phyloP scores from a whole-genome alignment of 192 early-diverging fungal genomes.

The Chytriomyces sp. region DNA sequence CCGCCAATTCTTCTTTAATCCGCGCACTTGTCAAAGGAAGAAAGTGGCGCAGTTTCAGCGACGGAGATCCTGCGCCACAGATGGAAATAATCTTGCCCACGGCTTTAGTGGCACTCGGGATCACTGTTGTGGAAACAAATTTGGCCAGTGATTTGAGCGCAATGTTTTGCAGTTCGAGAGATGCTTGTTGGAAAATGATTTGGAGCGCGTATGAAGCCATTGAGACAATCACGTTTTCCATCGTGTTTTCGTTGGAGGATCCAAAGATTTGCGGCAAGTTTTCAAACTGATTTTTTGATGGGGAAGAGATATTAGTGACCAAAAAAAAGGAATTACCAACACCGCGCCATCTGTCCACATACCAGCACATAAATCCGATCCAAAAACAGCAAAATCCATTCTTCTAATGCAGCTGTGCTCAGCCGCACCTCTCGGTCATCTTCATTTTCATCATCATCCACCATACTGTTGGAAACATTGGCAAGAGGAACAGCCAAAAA shows the following conservation, averaged over 20 bases:
- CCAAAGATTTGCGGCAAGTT: slow-evolving; percentile 74
- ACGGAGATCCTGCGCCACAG: slow-evolving; percentile 47
- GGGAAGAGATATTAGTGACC: background rate
- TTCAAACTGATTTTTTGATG: slow-evolving; percentile 58
- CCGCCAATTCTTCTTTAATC: slow-evolving; percentile 68
- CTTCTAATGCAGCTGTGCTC: slow-evolving; percentile 83
- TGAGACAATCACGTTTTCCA: background rate
- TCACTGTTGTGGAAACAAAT: slow-evolving; percentile 61
- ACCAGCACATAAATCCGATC: slow-evolving; percentile 79
- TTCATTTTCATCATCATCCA: slow-evolving; percentile 35
- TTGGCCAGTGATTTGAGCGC: slow-evolving; percentile 60
- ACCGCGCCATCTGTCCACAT: slow-evolving; percentile 35
- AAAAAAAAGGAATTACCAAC: background rate
- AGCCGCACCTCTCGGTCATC: slow-evolving; percentile 72
- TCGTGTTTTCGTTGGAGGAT: slow-evolving; percentile 14
- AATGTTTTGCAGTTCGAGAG: slow-evolving; percentile 65
- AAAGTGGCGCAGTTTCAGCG: slow-evolving; percentile 57
- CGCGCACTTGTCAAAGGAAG: slow-evolving; percentile 61
- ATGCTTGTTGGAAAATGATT: slow-evolving; percentile 69
- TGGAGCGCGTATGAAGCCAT: slow-evolving; percentile 26
- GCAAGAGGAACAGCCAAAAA: slow-evolving; percentile 67
- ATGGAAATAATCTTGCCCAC: slow-evolving; percentile 62
- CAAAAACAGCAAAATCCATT: slow-evolving; percentile 84
- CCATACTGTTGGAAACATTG: slow-evolving; percentile 57
- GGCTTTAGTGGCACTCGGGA: slow-evolving; percentile 73